Evolutionary conservation across 2,329 filamentous ascomycete genomes (phyloP).

Genomic region (Parastagonospora avenae): DNA sequence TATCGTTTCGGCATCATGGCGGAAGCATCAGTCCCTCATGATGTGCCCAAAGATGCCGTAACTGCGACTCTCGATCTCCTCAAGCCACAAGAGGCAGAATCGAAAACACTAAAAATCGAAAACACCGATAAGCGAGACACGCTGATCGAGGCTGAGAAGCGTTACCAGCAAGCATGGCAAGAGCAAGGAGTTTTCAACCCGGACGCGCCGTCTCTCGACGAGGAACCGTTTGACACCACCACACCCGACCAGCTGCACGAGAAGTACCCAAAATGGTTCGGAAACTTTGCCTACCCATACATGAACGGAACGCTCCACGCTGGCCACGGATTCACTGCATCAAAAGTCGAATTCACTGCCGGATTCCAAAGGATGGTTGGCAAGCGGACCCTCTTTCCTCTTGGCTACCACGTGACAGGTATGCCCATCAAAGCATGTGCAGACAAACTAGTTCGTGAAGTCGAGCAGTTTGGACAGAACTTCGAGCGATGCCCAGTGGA

Average conservation of each 20-base stretch:
- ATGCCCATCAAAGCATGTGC: slow-evolving; percentile 95
- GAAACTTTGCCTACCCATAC: slow-evolving; percentile 69
- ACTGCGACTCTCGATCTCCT: slow-evolving; percentile 59
- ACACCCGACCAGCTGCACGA: slow-evolving; percentile 75
- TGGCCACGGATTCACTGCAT: slow-evolving; percentile 89
- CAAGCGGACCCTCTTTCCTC: slow-evolving; percentile 83
- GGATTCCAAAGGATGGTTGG: slow-evolving; percentile 91
- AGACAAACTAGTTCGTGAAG: slow-evolving; percentile 90
- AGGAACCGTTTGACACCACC: slow-evolving; percentile 77
- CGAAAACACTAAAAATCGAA: slow-evolving; percentile 70
- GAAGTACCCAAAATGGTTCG: slow-evolving; percentile 90
- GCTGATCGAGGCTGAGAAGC: slow-evolving; percentile 83
- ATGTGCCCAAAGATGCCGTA: slow-evolving; percentile 51
- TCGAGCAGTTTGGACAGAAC: slow-evolving; percentile 83
- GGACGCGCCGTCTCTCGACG: slow-evolving; percentile 78
- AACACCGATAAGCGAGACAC: slow-evolving; percentile 86
- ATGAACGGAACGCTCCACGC: slow-evolving; percentile 69
- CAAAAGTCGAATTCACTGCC: slow-evolving; percentile 89
- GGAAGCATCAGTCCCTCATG: slow-evolving; percentile 33
- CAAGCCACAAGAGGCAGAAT: slow-evolving; percentile 59
- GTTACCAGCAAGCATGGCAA: slow-evolving; percentile 87
- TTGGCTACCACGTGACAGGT: slow-evolving; percentile 94
- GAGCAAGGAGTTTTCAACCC: slow-evolving; percentile 79
- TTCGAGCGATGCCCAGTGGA: slow-evolving; percentile 72
- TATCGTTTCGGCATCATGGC: slow-evolving; percentile 32